A percentile compares a stretch with the other conserved stretches of the same genome.
phyloP scores from a whole-genome alignment of 345 rosid genomes.

The Eucalyptus guilfoylei region DNA sequence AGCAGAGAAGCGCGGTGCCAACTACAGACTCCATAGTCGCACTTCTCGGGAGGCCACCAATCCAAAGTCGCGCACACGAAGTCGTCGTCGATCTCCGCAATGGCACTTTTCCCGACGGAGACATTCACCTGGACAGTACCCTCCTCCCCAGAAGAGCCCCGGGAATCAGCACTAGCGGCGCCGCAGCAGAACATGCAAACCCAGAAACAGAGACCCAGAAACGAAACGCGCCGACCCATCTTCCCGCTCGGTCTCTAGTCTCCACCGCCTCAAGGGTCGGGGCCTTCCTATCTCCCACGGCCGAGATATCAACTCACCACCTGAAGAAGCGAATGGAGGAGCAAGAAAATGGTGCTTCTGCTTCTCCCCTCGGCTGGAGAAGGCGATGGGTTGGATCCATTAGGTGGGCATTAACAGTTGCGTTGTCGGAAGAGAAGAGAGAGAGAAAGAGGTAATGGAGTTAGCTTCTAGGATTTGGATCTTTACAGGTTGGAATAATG shows the following conservation, averaged over 20 bases:
- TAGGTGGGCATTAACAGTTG: neutral
- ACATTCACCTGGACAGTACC: constrained; percentile 27
- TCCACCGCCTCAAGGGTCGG: neutral
- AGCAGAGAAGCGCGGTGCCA: constrained; percentile 88
- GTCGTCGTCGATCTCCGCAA: constrained; percentile 69
- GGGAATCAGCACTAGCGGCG: constrained; percentile 6
- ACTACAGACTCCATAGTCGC: constrained; percentile 85
- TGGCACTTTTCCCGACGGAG: constrained; percentile 36
- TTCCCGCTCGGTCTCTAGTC: neutral
- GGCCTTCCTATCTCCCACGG: neutral
- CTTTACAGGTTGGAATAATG: neutral
- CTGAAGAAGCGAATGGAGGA: neutral
- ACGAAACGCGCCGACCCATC: constrained; percentile 22
- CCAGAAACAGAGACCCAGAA: constrained; percentile 15
- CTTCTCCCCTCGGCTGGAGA: neutral
- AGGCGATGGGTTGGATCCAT: neutral
- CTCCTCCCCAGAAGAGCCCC: neutral
- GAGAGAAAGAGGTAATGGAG: neutral
- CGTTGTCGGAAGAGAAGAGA: neutral
- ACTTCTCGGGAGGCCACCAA: constrained; percentile 99
- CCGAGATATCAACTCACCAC: neutral
- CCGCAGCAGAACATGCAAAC: constrained; percentile 1
- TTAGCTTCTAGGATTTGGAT: neutral
- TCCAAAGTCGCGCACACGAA: constrained; percentile 91
- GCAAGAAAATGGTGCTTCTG: neutral